Conservation (phyloP, 768 basidiomycete genomes). For the Russula emetica region DNA sequence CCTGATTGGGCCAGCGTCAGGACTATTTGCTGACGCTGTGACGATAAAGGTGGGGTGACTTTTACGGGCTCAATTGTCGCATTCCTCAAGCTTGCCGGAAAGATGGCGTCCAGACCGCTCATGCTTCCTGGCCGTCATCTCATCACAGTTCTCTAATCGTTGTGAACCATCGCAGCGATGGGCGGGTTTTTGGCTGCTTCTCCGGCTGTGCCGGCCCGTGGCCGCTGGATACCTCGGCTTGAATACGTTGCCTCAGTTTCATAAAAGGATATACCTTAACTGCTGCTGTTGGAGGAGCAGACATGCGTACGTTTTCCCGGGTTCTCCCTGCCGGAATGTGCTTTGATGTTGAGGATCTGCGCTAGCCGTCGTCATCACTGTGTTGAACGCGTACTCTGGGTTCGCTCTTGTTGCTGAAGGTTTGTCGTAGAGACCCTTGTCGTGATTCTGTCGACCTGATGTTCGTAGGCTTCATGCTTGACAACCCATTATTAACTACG, state of each 20-base stretch:
- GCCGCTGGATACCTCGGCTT: constrained; percentile 75
- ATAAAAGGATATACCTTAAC: constrained; percentile 84
- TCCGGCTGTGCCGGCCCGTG: constrained; percentile 62
- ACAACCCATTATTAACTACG: constrained; percentile 77
- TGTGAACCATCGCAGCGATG: constrained; percentile 67
- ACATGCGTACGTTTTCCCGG: constrained; percentile 67
- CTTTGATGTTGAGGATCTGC: constrained; percentile 5
- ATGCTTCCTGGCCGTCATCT: constrained; percentile 73
- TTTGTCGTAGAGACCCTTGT: constrained; percentile 27
- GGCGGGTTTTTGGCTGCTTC: constrained; percentile 69
- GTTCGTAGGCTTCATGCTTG: constrained; percentile 74
- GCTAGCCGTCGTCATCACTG: constrained; percentile 83
- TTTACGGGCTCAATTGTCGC: constrained; percentile 90
- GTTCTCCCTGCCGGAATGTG: not conserved
- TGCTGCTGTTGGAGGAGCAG: constrained; percentile 88
- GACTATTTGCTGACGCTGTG: constrained; percentile 12
- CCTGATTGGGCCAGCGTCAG: not conserved
- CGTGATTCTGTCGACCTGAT: not conserved
- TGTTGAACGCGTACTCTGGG: constrained; percentile 86
- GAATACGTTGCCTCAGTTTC: constrained; percentile 74
- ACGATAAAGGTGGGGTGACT: constrained; percentile 61
- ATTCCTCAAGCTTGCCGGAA: constrained; percentile 81
- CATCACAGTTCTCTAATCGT: constrained; percentile 64
- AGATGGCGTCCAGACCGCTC: constrained; percentile 71
- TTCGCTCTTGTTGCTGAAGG: constrained; percentile 90